Percentiles rank a stretch among this genome's conserved stretches.
Evolutionary conservation across 495 filamentous ascomycete species (phyloP).

Genomic region (Daldinia caldariorum): DNA sequence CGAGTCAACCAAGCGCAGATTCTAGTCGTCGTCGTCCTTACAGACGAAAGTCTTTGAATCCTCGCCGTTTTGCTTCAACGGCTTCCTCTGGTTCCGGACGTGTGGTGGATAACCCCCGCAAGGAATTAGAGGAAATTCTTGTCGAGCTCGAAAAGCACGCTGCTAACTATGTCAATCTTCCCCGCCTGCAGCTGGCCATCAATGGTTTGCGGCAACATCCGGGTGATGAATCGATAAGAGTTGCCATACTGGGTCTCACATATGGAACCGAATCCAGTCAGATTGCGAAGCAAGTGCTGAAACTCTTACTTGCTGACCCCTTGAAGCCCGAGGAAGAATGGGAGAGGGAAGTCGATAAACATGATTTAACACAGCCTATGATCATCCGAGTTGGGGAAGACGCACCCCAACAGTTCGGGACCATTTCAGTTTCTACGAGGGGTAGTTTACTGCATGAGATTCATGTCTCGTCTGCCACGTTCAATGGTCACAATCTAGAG

Average conservation of each 20-base stretch:
- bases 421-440: conserved; percentile 40
- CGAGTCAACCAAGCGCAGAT: conserved; percentile 29
- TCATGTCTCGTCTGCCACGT: conserved; percentile 70
- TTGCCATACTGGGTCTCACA: conserved; percentile 66
- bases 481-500: conserved; percentile 77
- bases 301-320: conserved; percentile 80
- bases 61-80: conserved; percentile 32
- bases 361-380: conserved; percentile 54
- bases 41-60: conserved; percentile 33
- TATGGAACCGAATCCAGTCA: conserved; percentile 48
- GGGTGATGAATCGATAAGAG: conserved; percentile 70
- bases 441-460: conserved; percentile 57
- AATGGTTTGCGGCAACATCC: conserved; percentile 74
- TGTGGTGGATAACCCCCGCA: conserved; percentile 45
- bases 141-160: conserved; percentile 68
- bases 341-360: conserved; percentile 72
- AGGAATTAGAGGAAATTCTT: conserved; percentile 69
- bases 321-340: conserved; percentile 70
- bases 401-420: conserved; percentile 25
- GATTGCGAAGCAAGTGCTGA: conserved; percentile 68
- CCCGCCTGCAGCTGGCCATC: conserved; percentile 81
- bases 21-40: conserved; percentile 17
- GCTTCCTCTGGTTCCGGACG: conserved; percentile 13
- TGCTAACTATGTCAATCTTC: conserved; percentile 73
- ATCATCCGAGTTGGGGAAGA: conserved; percentile 56